phyloP scores from a whole-genome alignment of 495 filamentous ascomycete species.

The Penicillium nucicola region DNA sequence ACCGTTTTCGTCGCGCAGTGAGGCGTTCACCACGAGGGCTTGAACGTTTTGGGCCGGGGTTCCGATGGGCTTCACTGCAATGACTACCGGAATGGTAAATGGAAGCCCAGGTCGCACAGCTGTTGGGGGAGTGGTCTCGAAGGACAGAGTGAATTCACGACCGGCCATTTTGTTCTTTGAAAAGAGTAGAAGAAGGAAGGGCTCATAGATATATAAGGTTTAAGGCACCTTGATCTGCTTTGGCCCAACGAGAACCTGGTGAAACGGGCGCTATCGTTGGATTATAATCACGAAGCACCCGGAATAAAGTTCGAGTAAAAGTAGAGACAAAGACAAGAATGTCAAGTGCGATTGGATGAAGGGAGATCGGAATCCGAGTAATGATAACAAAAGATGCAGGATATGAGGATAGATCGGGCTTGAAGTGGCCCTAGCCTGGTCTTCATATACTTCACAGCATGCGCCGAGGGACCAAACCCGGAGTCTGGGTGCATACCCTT shows the following conservation, averaged over 20 bases:
- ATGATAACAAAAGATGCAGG: background rate
- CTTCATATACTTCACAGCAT: slow-evolving; percentile 24
- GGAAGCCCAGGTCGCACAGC: slow-evolving; percentile 25
- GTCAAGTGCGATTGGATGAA: background rate
- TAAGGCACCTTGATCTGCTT: slow-evolving; percentile 3
- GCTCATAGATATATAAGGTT: background rate
- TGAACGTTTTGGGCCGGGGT: slow-evolving; percentile 23
- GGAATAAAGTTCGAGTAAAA: background rate
- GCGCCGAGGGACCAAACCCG: slow-evolving; percentile 7
- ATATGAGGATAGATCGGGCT: slow-evolving; percentile 3
- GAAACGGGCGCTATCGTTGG: background rate
- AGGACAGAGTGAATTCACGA: slow-evolving; percentile 34
- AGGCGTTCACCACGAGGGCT: slow-evolving; percentile 32
- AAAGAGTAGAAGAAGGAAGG: background rate
- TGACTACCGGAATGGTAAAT: slow-evolving; percentile 35
- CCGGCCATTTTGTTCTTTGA: slow-evolving; percentile 23
- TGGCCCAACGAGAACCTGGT: no score
- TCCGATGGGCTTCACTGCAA: slow-evolving; percentile 34
- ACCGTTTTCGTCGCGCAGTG: slow-evolving; percentile 31
- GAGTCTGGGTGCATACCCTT: slow-evolving; percentile 6
- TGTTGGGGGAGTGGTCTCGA: slow-evolving; percentile 32
- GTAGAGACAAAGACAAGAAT: background rate
- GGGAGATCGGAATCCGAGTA: background rate
- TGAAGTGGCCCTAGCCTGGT: background rate
- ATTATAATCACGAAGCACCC: slow-evolving; percentile 8